Conservation (phyloP, 768 basidiomycete genomes). For the Termitomyces sp. region DNA sequence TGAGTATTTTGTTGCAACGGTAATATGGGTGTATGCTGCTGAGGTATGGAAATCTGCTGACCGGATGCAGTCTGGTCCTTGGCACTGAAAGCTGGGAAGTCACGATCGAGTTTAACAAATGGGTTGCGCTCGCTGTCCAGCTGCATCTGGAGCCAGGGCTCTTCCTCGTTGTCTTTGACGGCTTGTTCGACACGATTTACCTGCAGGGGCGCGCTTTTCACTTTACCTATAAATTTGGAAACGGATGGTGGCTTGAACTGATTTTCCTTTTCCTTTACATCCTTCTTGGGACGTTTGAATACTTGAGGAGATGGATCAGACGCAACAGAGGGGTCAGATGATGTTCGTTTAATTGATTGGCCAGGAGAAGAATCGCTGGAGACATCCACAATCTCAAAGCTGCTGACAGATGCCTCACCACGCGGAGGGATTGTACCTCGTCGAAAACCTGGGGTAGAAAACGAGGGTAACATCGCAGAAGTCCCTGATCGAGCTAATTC, state of each 20-base stretch:
- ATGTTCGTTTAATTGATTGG: conserved; percentile 34
- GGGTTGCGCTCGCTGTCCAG: conserved; percentile 22
- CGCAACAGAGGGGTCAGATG: conserved; percentile 33
- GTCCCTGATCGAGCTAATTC: conserved; percentile 24
- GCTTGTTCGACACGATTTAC: background rate
- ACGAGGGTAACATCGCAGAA: conserved; percentile 31
- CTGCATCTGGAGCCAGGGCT: conserved; percentile 22
- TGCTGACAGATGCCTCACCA: conserved; percentile 15
- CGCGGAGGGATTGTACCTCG: conserved; percentile 20
- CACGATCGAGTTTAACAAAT: conserved; percentile 23
- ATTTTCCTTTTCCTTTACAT: conserved; percentile 36
- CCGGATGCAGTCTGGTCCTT: background rate
- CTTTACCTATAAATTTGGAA: conserved; percentile 17
- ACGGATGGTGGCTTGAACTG: conserved; percentile 1
- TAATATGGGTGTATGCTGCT: background rate
- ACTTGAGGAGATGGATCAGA: conserved; percentile 27
- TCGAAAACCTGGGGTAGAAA: conserved; percentile 44
- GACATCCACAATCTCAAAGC: conserved; percentile 28
- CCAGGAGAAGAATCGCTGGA: conserved; percentile 37
- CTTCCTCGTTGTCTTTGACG: conserved; percentile 15
- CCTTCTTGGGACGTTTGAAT: conserved; percentile 31
- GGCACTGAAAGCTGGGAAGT: conserved; percentile 19
- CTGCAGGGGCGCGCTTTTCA: conserved; percentile 11
- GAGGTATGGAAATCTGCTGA: background rate
- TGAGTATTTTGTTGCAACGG: background rate